Base-by-base conservation (phyloP, 176 grass and related monocot genomes). In the Paspalum vaginatum region DNA sequence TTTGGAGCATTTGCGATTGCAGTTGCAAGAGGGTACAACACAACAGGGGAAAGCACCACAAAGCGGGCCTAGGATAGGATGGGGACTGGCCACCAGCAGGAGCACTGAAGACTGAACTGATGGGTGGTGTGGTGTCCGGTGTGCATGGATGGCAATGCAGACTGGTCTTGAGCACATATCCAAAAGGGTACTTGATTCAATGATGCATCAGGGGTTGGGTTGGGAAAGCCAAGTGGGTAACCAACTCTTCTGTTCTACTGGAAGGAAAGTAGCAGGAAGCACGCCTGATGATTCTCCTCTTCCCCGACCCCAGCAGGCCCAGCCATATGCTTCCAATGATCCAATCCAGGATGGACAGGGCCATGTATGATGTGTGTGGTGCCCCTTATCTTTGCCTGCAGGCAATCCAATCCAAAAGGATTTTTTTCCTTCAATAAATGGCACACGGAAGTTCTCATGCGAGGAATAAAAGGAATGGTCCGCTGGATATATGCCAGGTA, bases 41-140 rank as follows among this genome's bases (percentile, higher is more conserved):
- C 1, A 1, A 32, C 75, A 65, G 57, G 48, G 86, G 62, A 87
- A 71, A 81, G 80, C 74, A 83, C 32, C 32, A 32, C 32, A 32
- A 32, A 32, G 32, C 32, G 32, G 60, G 72, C 50, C 77, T 82
- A 20, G 15, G 91, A 94, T 86, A 20, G 15, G 91, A 94, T 86
- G 46, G 38, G 54, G 91, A 94, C 91, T 62, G 75, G 57, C 68
- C 50, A 94, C 91, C 88, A 10, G 49, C 68, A 94, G 85, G 82
- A 11, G 53, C 42, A 73, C 45, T 21, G 68, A 55, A 74, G 27
- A 73, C 45, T 21, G 68, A 55, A 74, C 52, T 22, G 77, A 47
- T 21, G 67, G 66, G 72, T 72, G 59, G 59, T 49, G 37, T 69
- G 66, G 32, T 32, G 32, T 32, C 32, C 3, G 32, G 57, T 60